Conservation (phyloP, 352 stramenopile genomes). For the Salisapilia sapeloensis region DNA sequence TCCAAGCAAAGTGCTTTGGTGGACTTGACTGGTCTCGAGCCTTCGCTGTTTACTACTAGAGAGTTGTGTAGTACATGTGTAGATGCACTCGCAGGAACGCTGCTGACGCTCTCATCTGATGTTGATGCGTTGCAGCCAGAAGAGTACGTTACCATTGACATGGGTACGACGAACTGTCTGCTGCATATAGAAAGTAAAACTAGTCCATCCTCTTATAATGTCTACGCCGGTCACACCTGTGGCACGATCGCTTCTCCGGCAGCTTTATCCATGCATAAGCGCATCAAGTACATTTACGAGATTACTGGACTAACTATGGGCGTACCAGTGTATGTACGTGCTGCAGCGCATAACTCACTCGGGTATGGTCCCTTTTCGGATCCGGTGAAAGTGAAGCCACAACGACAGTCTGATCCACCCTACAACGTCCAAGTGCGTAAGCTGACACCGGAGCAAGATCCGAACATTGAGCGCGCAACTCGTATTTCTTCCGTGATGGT, state of each 20-base stretch:
- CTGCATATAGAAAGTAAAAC: slow-evolving; percentile 13
- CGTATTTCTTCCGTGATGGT: slow-evolving; percentile 78
- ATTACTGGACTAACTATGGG: slow-evolving; percentile 82
- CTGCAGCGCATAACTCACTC: slow-evolving; percentile 83
- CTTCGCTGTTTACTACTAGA: slow-evolving; percentile 19
- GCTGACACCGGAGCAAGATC: slow-evolving; percentile 22
- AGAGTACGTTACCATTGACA: slow-evolving; percentile 35
- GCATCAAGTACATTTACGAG: slow-evolving; percentile 43
- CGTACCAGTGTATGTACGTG: slow-evolving; percentile 73
- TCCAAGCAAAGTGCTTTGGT: slow-evolving; percentile 17
- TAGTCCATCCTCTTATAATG: slow-evolving; percentile 11
- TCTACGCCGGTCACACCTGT: slow-evolving; percentile 25
- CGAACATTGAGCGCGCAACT: slow-evolving; percentile 8
- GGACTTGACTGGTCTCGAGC: slow-evolving; percentile 7
- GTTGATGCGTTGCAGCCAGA: slow-evolving; percentile 2
- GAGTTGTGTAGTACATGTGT: slow-evolving; percentile 35
- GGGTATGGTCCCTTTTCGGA: slow-evolving; percentile 72
- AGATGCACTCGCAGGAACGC: slow-evolving; percentile 7
- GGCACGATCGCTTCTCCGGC: slow-evolving; percentile 16
- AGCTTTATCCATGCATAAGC: slow-evolving; percentile 25
- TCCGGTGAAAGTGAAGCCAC: slow-evolving; percentile 55
- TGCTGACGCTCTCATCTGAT: slow-evolving; percentile 1
- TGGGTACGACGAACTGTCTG: slow-evolving; percentile 25
- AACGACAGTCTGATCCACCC: slow-evolving; percentile 80
- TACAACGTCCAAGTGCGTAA: slow-evolving; percentile 32